Evolutionary conservation across 352 stramenopile genomes (phyloP).

Genomic region (Phytopythium ostracodes): DNA sequence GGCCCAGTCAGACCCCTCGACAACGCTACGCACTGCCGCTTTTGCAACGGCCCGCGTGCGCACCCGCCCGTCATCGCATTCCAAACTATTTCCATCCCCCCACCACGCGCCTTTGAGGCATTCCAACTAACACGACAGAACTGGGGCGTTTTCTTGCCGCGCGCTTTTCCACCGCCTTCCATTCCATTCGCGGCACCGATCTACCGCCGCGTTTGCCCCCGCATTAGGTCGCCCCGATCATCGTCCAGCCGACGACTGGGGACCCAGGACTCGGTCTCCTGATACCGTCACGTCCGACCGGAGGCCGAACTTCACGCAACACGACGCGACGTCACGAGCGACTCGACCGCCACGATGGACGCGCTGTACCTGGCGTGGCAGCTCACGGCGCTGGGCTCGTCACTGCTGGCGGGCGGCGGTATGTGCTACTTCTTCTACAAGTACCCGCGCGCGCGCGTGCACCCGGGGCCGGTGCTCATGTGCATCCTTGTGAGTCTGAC

Average conservation of each 20-base stretch:
- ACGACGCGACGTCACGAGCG: not conserved
- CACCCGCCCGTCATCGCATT: not conserved
- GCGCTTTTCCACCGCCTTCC: not conserved
- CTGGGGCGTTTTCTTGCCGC: not conserved
- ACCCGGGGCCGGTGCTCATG: slow-evolving; percentile 71
- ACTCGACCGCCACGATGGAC: slow-evolving; percentile 28
- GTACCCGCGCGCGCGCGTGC: slow-evolving; percentile 50
- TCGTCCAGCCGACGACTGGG: not conserved
- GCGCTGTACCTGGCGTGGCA: slow-evolving; percentile 73
- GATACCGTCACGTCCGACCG: not conserved
- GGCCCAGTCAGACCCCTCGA: no score
- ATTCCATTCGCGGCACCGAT: not conserved
- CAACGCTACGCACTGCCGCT: not conserved
- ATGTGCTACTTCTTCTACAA: slow-evolving; percentile 77
- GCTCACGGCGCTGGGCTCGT: slow-evolving; percentile 55
- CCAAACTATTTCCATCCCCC: not conserved
- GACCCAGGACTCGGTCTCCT: not conserved
- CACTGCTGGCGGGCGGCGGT: slow-evolving; percentile 36
- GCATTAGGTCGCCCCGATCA: not conserved
- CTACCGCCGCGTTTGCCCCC: no score
- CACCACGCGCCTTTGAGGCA: not conserved
- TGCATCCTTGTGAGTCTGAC: slow-evolving; percentile 72
- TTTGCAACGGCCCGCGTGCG: not conserved
- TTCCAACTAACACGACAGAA: no score
- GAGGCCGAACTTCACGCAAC: not conserved